Evolutionary conservation across 768 basidiomycete species (phyloP), one percentile per base, ranked within the genome.

Genomic region (Rhodotorula toruloides): DNA sequence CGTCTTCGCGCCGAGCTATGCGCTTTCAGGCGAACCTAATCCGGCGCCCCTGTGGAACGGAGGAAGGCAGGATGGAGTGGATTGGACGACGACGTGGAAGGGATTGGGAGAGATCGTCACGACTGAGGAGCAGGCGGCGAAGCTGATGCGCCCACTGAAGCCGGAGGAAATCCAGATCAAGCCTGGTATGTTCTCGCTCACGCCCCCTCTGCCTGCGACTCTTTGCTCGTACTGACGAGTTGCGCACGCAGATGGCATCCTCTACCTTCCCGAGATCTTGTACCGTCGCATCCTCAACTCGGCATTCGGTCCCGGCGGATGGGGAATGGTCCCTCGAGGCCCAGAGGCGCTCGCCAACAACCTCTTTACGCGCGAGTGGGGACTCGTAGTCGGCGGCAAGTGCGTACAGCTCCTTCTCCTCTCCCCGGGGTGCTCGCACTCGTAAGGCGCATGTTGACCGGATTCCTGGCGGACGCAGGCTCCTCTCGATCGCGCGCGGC

Each of bases 201-300:
- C 22, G 11, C 53, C 13, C 29, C 16, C 36, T 14, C 25, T 4
- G 5, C 12, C 8, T 3, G 32, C 9, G 37, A 19, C 25, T 13
- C n/a, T 13, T 4, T n/a, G 52, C 14, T 16, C n/a, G 10, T 9
- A 13, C 54, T 48, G 17, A 29, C 43, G 4, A 6, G 7, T 4
- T n/a, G 42, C 16, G 29, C 11, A 13, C 63, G 14, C 69, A 94
- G 94, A 97, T 72, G 94, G 94, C 9, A 81, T 98, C 47, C 79
- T 96, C 17, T 98, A 97, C 78, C 85, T 98, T 12, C 94, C 94
- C 27, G 94, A 97, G 78, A 98, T 97, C 74, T 94, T 96, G 76
- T 98, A 97, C 75, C 84, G 94, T 25, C 84, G 94, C 31, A 85
- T 90, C 40, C 79, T 97, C 53, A 97, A 97, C 80, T 86, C 83